These are phyloP conservation scores for Tylopilus sp. DNA, from an alignment of 768 basidiomycete genomes.

Conservation along the genomic window DNA sequence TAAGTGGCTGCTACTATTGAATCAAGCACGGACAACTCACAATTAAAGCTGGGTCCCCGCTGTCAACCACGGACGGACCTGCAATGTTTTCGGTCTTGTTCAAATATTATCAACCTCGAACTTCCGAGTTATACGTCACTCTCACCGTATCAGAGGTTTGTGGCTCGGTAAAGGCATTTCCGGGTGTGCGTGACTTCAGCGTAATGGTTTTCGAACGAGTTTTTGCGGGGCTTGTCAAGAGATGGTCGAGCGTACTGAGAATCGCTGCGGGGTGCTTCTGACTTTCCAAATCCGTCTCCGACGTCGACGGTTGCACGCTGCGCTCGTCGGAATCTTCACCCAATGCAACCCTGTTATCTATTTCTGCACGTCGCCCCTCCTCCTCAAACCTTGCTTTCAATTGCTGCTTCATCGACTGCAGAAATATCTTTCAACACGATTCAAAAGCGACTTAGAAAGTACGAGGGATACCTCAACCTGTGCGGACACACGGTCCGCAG, in stretches of 20 bases:
- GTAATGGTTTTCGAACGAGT: neutral
- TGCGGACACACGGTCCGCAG: neutral
- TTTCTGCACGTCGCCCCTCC: neutral
- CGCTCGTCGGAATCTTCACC: neutral
- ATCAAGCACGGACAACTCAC: neutral
- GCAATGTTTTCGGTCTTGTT: neutral
- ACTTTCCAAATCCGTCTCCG: neutral
- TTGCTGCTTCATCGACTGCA: neutral
- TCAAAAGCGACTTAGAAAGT: neutral
- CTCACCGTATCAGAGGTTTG: neutral
- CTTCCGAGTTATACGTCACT: neutral
- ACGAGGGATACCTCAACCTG: neutral
- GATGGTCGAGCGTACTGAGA: neutral
- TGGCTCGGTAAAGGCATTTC: neutral
- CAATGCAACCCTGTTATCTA: neutral
- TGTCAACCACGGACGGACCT: neutral
- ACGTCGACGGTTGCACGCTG: neutral
- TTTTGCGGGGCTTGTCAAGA: neutral
- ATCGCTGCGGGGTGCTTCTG: neutral
- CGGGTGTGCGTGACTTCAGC: neutral
- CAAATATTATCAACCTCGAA: neutral
- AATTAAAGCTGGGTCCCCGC: neutral
- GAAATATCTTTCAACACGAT: neutral
- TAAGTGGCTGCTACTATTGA: neutral
- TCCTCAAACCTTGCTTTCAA: neutral